These are phyloP conservation scores for Amphibolis antarctica DNA, from an alignment of 106 monocot species.

Conservation along the genomic window DNA sequence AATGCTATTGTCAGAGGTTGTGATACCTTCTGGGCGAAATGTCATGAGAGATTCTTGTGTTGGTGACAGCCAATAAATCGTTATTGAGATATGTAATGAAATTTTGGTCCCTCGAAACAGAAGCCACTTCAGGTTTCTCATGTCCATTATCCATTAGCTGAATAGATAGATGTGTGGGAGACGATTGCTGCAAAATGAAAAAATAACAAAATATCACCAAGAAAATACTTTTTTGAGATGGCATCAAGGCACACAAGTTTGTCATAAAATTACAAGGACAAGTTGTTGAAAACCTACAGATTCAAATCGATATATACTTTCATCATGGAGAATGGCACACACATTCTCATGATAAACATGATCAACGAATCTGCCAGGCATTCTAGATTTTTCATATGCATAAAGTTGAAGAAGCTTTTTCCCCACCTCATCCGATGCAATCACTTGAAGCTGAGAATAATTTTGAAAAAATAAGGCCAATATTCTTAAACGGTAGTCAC, in stretches of 20 bases:
- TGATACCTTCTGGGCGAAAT: conserved; percentile 14
- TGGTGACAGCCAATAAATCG: conserved; percentile 39
- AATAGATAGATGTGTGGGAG: conserved; percentile 44
- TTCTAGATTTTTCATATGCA: conserved; percentile 69
- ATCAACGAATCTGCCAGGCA: conserved; percentile 44
- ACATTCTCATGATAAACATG: conserved; percentile 89
- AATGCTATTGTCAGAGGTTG: neutral
- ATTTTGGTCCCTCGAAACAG: conserved; percentile 62
- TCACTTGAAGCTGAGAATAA: conserved; percentile 68
- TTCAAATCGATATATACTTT: conserved; percentile 82
- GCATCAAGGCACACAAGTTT: neutral
- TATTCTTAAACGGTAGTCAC: neutral
- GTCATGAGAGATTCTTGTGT: conserved; percentile 2
- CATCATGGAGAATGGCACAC: conserved; percentile 71
- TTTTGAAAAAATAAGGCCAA: conserved; percentile 7
- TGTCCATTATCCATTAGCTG: conserved; percentile 73
- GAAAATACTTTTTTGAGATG: too few relatives aligned
- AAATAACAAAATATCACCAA: neutral
- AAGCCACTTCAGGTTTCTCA: conserved; percentile 64
- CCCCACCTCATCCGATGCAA: conserved; percentile 70
- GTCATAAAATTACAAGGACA: conserved; percentile 11
- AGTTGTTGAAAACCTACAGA: conserved; percentile 40
- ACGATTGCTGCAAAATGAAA: conserved; percentile 35
- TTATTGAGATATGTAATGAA: conserved; percentile 62
- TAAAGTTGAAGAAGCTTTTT: conserved; percentile 78